Conservation (phyloP, 1,284 basidiomycete species). For the Cryptococcus wingfieldii region DNA sequence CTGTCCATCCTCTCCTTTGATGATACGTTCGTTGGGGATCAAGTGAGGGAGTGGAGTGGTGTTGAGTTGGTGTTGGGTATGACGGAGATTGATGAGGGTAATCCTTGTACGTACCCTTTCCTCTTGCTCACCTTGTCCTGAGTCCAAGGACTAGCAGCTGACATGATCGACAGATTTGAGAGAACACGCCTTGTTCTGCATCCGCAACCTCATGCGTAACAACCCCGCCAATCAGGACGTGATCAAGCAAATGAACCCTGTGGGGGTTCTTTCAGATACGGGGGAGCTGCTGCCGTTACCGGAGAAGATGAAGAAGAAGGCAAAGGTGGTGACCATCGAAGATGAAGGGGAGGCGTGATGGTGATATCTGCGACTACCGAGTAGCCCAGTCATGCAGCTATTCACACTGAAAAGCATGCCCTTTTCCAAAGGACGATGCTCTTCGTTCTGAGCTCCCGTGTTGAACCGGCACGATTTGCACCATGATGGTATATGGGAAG, state of each 20-base stretch:
- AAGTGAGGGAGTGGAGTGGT: constrained; percentile 63
- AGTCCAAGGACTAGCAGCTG: neutral
- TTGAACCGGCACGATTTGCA: too few relatives aligned
- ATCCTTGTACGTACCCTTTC: constrained; percentile 64
- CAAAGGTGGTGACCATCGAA: too few relatives aligned
- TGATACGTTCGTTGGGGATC: constrained; percentile 64
- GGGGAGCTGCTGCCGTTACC: constrained; percentile 55
- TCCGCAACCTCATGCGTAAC: constrained; percentile 68
- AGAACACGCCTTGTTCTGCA: constrained; percentile 79
- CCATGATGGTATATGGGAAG: too few relatives aligned
- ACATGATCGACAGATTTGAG: constrained; percentile 62
- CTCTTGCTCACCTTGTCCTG: neutral
- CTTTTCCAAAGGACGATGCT: too few relatives aligned
- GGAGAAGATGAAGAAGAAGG: constrained; percentile 36
- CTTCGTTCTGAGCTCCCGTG: too few relatives aligned
- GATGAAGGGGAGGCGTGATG: too few relatives aligned
- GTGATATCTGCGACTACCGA: too few relatives aligned
- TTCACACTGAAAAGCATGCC: too few relatives aligned
- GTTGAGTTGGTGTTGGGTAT: constrained; percentile 75
- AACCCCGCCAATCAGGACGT: constrained; percentile 75
- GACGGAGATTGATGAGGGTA: constrained; percentile 82
- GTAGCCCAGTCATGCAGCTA: too few relatives aligned
- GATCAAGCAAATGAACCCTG: constrained; percentile 66
- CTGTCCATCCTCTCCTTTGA: constrained; percentile 68
- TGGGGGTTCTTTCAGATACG: constrained; percentile 54